Evolutionary conservation across 1,284 basidiomycete species (phyloP), one percentile per base, ranked within the genome.

Genomic region (Sporisorium reilianum): DNA sequence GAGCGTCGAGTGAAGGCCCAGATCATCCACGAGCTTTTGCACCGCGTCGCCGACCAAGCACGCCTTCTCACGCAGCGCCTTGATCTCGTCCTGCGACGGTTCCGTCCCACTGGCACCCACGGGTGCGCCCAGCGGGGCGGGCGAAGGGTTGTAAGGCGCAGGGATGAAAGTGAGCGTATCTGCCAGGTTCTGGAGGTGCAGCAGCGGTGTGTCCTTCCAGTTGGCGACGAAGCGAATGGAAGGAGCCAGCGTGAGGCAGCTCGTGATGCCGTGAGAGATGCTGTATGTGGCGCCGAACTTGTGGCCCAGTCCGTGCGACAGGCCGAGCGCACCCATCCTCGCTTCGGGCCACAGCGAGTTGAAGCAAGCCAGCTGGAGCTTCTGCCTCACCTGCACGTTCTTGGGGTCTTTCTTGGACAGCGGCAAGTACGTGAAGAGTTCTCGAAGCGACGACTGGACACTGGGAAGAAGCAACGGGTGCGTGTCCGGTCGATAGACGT

Each of bases 181-280:
- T 2, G 78, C 69, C 0, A 80, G 69, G 16, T 77, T 77, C 22
- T 63, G 46, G 18, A 80, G 64, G 32, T 78, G 75, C 9, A 50
- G 44, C 16, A 65, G n/a, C 0, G 63, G 54, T 0, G 76, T 80
- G 1, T 61, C 45, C 26, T 59, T 56, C 14, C 22, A 62, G 8
- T 44, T 23, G 5, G 75, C 67, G 1, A 61, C 61, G 42, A 71
- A 66, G 12, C 55, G 53, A 20, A 80, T 60, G 1, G 69, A 48
- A 2, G 53, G 20, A 0, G 50, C 68, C 10, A 94, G 88, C 2
- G 92, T 93, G 53, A 93, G 86, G 84, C 92, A 93, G 23, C 91
- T 92, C 7, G 92, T 93, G 74, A 93, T 91, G 4, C 92, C 92
- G 82, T 94, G 92, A 11, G 90, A 89, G 64, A 94, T 93, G 54